A percentile compares a stretch with the other conserved stretches of the same genome.
Conservation (phyloP, 139 green algal species). For the Mychonastes homosphaera region DNA sequence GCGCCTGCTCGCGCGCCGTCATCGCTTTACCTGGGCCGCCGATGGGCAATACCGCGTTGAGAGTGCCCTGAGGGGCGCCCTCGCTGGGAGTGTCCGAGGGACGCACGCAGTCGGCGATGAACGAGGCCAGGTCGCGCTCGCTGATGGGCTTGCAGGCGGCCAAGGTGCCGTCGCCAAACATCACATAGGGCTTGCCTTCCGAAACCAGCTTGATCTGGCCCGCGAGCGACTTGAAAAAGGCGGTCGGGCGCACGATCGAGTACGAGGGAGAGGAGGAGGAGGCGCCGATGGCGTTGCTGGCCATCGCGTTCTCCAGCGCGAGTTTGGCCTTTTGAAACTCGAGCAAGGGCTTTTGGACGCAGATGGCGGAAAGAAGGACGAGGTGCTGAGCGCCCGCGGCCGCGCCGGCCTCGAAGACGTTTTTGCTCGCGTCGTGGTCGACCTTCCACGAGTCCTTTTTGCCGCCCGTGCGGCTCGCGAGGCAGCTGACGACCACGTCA, state of each 20-base stretch:
- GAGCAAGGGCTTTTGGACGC: slow-evolving; percentile 95
- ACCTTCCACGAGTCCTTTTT: slow-evolving; percentile 93
- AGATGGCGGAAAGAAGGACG: slow-evolving; percentile 96
- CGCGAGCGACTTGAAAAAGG: slow-evolving; percentile 98
- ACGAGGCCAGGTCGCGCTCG: slow-evolving; percentile 82
- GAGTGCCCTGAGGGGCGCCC: slow-evolving; percentile 8
- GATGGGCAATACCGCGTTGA: slow-evolving; percentile 80
- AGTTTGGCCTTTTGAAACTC: slow-evolving; percentile 99
- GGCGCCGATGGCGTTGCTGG: not conserved
- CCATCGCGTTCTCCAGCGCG: slow-evolving; percentile 64
- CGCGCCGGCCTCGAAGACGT: slow-evolving; percentile 69
- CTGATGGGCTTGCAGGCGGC: slow-evolving; percentile 97
- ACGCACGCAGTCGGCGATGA: slow-evolving; percentile 82
- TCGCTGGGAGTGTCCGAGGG: slow-evolving; percentile 7
- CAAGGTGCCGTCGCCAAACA: slow-evolving; percentile 96
- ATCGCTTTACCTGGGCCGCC: slow-evolving; percentile 82
- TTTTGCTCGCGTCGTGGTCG: slow-evolving; percentile 94
- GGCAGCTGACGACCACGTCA: slow-evolving; percentile 97
- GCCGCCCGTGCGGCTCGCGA: slow-evolving; percentile 83
- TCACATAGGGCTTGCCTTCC: slow-evolving; percentile 92
- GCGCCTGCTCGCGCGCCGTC: slow-evolving; percentile 78
- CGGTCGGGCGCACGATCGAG: slow-evolving; percentile 94
- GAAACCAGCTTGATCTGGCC: slow-evolving; percentile 84
- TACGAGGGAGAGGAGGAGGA: slow-evolving; percentile 38
- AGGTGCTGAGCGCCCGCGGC: slow-evolving; percentile 69